phyloP scores from a whole-genome alignment of 768 basidiomycete genomes.

The Mycena pura region DNA sequence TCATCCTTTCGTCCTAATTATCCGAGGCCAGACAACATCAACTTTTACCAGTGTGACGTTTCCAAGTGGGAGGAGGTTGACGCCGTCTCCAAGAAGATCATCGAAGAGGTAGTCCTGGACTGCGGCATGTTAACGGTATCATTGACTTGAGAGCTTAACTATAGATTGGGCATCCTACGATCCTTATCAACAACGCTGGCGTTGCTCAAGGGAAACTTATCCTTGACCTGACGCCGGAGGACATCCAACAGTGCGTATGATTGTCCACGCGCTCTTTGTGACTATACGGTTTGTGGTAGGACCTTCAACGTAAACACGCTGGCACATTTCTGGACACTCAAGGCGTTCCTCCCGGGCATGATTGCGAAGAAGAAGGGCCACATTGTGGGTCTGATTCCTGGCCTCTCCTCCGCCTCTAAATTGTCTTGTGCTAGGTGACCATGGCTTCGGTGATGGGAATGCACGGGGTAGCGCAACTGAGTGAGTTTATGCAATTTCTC shows the following conservation, averaged over 20 bases:
- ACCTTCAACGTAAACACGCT: constrained; percentile 91
- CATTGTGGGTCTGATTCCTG: constrained; percentile 60
- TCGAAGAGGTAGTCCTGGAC: constrained; percentile 73
- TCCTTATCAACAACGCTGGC: constrained; percentile 95
- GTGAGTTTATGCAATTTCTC: constrained; percentile 48
- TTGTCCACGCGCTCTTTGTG: constrained; percentile 2
- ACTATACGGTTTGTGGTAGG: constrained; percentile 45
- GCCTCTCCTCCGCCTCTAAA: constrained; percentile 18
- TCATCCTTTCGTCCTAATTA: not conserved
- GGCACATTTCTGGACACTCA: constrained; percentile 90
- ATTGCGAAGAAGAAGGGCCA: constrained; percentile 81
- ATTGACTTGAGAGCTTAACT: not conserved
- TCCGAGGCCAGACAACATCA: constrained; percentile 74
- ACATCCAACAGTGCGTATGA: constrained; percentile 73
- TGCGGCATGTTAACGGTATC: not conserved
- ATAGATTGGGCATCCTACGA: constrained; percentile 87
- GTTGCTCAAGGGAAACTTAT: constrained; percentile 90
- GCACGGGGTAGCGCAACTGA: constrained; percentile 76
- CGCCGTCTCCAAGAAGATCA: constrained; percentile 70
- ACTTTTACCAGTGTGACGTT: constrained; percentile 90
- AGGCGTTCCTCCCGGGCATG: constrained; percentile 92
- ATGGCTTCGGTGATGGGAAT: constrained; percentile 78
- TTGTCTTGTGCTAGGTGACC: constrained; percentile 60
- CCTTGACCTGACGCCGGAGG: constrained; percentile 77
- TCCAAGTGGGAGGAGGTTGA: constrained; percentile 89